phyloP scores from a whole-genome alignment of 2,329 filamentous ascomycete genomes.

The Paramyrothecium sp. region DNA sequence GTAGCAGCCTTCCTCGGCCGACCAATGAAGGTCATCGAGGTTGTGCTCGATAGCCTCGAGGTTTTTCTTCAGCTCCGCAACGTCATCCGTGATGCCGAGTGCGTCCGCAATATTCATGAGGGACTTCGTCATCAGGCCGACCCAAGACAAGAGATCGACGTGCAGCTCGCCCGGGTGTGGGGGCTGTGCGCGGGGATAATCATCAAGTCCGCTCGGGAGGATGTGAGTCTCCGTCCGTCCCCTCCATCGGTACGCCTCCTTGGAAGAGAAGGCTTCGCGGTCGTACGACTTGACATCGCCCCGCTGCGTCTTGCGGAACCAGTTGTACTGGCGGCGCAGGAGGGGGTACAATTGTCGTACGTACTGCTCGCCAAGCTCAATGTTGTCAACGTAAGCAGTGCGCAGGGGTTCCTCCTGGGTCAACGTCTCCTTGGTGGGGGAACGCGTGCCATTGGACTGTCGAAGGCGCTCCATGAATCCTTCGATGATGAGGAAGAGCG shows the following conservation, averaged over 20 bases:
- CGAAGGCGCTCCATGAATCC: conserved; percentile 78
- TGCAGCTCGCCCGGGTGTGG: conserved; percentile 96
- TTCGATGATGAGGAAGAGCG: conserved; percentile 86
- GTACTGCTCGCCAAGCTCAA: conserved; percentile 66
- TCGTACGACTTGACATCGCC: conserved; percentile 93
- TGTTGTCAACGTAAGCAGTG: conserved; percentile 65
- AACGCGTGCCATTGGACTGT: conserved; percentile 46
- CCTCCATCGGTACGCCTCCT: conserved; percentile 93
- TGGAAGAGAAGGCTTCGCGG: conserved; percentile 81
- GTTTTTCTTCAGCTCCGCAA: conserved; percentile 66
- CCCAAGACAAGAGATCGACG: conserved; percentile 92
- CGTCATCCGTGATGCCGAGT: conserved; percentile 76
- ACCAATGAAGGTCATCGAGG: conserved; percentile 93
- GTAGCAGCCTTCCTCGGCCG: conserved; percentile 74
- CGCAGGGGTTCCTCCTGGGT: conserved; percentile 47
- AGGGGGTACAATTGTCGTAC: conserved; percentile 80
- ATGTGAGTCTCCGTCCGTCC: conserved; percentile 85
- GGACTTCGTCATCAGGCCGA: conserved; percentile 93
- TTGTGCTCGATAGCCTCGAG: conserved; percentile 79
- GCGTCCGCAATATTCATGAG: conserved; percentile 75
- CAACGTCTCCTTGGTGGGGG: conserved; percentile 41
- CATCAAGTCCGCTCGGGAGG: conserved; percentile 89
- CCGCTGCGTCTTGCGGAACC: conserved; percentile 90
- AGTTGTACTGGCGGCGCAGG: conserved; percentile 84
- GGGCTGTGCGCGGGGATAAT: conserved; percentile 91